phyloP scores from a whole-genome alignment of 192 early-diverging fungal species.

The Phlyctochytrium bullatum region DNA sequence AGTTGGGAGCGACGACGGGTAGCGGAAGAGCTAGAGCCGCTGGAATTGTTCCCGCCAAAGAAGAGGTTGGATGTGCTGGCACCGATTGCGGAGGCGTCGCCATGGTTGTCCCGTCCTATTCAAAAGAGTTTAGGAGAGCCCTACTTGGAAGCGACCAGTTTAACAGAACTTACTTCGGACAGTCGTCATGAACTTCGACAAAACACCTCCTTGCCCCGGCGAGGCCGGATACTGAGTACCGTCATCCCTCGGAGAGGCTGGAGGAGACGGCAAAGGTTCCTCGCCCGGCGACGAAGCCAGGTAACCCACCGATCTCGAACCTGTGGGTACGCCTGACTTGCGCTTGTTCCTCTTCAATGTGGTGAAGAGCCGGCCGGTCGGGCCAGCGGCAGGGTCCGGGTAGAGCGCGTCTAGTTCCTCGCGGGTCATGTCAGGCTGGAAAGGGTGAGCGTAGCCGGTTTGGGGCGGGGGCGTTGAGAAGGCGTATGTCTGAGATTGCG shows the following conservation, averaged over 20 bases:
- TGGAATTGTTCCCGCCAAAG: no score
- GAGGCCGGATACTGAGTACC: no score
- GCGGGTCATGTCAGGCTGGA: slow-evolving; percentile 6
- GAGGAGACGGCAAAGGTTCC: not conserved
- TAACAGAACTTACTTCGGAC: not conserved
- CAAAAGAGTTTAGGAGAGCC: no score
- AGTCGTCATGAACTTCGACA: not conserved
- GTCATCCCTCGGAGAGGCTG: not conserved
- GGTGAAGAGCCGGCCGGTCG: slow-evolving; percentile 35
- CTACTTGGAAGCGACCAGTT: no score
- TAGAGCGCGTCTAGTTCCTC: slow-evolving; percentile 1
- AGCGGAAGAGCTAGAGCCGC: no score
- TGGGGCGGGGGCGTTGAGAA: slow-evolving; percentile 45
- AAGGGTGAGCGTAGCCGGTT: slow-evolving; percentile 33
- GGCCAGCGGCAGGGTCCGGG: slow-evolving; percentile 12
- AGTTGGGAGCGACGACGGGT: not conserved
- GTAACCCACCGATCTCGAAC: no score
- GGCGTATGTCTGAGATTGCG: slow-evolving; percentile 38
- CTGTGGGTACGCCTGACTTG: not conserved
- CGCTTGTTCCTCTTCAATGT: slow-evolving; percentile 39
- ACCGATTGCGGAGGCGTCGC: not conserved
- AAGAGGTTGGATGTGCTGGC: not conserved
- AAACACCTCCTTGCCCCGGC: no score
- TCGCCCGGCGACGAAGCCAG: no score
- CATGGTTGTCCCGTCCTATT: not conserved